Percentiles rank a stretch among this genome's conserved stretches.
phyloP scores from a whole-genome alignment of 2,329 filamentous ascomycete genomes.

The Domatiomyces catenatus region DNA sequence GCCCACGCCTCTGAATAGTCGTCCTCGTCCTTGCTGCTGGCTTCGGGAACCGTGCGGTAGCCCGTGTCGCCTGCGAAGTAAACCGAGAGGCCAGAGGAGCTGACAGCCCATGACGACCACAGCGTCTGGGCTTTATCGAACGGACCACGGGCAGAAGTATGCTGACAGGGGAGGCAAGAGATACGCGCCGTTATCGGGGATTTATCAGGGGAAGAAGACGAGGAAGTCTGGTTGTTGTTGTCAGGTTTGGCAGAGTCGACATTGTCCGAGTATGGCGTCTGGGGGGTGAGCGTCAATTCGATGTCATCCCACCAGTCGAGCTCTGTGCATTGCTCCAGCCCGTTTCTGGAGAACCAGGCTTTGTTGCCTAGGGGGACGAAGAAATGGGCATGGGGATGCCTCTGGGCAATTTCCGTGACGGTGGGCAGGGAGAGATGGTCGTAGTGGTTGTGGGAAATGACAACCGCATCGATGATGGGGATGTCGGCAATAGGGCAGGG shows the following conservation, averaged over 20 bases:
- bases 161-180: slow-evolving; percentile 70
- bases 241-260: slow-evolving; percentile 6
- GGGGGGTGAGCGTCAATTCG: slow-evolving; percentile 48
- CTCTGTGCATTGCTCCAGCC: slow-evolving; percentile 66
- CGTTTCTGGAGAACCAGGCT: slow-evolving; percentile 59
- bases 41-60: slow-evolving; percentile 59
- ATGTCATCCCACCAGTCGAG: slow-evolving; percentile 90
- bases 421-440: slow-evolving; percentile 74
- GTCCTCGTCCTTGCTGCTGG: slow-evolving; percentile 47
- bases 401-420: slow-evolving; percentile 52
- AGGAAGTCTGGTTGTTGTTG: slow-evolving; percentile 18
- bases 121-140: slow-evolving; percentile 63
- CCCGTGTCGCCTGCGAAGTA: slow-evolving; percentile 51
- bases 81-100: slow-evolving; percentile 36
- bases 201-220: slow-evolving; percentile 14
- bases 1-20: slow-evolving; percentile 56
- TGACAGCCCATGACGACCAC: slow-evolving; percentile 76
- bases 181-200: slow-evolving; percentile 53
- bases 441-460: slow-evolving; percentile 86
- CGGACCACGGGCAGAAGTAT: slow-evolving; percentile 52
- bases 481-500: slow-evolving; percentile 68
- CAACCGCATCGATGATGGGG: slow-evolving; percentile 41
- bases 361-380: slow-evolving; percentile 75
- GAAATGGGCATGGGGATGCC: slow-evolving; percentile 67
- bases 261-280: slow-evolving; percentile 7